phyloP scores from a whole-genome alignment of 78 protist species.

The Planoprotostelium fungivorum region DNA sequence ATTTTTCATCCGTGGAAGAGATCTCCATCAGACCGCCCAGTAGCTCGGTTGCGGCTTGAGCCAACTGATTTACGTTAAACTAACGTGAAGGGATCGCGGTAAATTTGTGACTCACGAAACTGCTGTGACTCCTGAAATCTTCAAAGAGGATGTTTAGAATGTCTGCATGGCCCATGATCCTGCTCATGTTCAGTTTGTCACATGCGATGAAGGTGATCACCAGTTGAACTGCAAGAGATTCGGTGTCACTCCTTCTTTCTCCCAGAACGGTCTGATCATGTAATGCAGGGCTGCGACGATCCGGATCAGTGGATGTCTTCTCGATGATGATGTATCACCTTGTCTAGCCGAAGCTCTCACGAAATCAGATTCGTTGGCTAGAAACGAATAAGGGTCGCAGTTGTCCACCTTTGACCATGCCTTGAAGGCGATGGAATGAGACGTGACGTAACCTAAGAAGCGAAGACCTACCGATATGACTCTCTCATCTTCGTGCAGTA shows the following conservation, averaged over 20 bases:
- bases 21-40: not conserved
- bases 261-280: not conserved
- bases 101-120: not conserved
- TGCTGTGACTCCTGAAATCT: not conserved
- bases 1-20: not conserved
- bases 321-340: not conserved
- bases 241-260: not conserved
- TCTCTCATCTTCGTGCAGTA: not conserved
- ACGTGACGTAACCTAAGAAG: not conserved
- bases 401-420: not conserved
- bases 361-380: not conserved
- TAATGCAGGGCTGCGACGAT: not conserved
- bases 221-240: not conserved
- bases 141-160: not conserved
- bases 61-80: not conserved
- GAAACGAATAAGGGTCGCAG: not conserved
- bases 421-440: not conserved
- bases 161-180: not conserved
- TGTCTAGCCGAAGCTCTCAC: not conserved
- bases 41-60: not conserved
- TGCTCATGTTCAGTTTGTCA: not conserved
- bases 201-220: no score
- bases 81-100: not conserved
- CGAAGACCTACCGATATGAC: not conserved
- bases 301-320: not conserved